phyloP scores from a whole-genome alignment of 176 grass and related monocot species.

The Puccinellia tenuiflora region DNA sequence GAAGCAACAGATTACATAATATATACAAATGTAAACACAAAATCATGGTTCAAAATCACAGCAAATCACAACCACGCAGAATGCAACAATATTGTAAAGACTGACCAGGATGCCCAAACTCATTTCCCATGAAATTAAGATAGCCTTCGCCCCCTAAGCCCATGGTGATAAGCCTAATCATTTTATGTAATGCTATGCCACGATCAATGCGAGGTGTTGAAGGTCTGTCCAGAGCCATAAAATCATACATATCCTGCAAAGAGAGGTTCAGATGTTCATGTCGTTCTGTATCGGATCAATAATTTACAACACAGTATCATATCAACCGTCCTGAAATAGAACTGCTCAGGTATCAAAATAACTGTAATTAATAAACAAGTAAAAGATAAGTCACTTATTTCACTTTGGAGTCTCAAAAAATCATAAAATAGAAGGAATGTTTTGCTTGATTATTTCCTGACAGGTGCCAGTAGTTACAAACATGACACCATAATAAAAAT shows the following conservation, averaged over 20 bases:
- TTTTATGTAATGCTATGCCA: slow-evolving; percentile 97
- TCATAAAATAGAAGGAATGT: not conserved
- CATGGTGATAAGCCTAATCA: slow-evolving; percentile 98
- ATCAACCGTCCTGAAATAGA: not conserved
- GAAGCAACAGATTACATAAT: not conserved
- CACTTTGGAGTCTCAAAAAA: not conserved
- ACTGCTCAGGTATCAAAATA: not conserved
- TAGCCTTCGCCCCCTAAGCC: slow-evolving; percentile 93
- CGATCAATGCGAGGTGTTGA: slow-evolving; percentile 93
- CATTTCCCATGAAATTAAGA: slow-evolving; percentile 99
- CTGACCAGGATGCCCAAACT: slow-evolving; percentile 99
- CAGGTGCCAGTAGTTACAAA: slow-evolving; percentile 1
- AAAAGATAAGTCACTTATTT: not conserved
- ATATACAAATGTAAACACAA: not conserved
- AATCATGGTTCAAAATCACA: not conserved
- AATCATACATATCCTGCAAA: slow-evolving; percentile 95
- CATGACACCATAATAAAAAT: not conserved
- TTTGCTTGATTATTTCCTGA: not conserved
- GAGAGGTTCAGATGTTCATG: slow-evolving; percentile 11
- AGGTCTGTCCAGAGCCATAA: slow-evolving; percentile 85
- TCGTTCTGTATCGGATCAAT: not conserved
- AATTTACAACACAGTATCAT: slow-evolving; percentile 1
- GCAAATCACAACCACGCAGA: not conserved
- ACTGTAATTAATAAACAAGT: slow-evolving; percentile 8
- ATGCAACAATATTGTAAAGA: slow-evolving; percentile 50